These are phyloP conservation scores for Malassezia restricta DNA, from an alignment of 1,284 basidiomycete genomes.

Conservation along the genomic window DNA sequence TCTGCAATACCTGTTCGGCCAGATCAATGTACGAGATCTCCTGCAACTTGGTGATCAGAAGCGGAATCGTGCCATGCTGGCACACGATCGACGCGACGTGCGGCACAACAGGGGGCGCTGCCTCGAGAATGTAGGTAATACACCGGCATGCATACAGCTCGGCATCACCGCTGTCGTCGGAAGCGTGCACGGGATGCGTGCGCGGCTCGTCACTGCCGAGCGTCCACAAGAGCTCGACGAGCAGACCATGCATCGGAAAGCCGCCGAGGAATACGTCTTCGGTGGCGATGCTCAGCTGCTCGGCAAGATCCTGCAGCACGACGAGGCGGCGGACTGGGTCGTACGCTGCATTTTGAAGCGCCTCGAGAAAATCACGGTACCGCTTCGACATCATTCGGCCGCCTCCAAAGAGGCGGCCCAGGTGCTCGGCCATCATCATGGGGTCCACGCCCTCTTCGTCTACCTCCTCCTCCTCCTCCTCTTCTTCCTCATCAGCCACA, in stretches of 20 bases:
- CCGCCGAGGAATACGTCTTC: constrained; percentile 92
- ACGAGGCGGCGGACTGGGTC: constrained; percentile 61
- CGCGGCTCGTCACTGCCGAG: constrained; percentile 59
- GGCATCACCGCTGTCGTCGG: constrained; percentile 29
- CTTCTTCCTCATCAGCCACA: constrained; percentile 1
- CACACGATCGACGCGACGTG: constrained; percentile 38
- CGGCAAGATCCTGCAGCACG: constrained; percentile 85
- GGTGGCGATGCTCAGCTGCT: constrained; percentile 86
- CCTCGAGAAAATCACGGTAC: constrained; percentile 29
- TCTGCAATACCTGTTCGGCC: constrained; percentile 45
- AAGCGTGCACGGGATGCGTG: constrained; percentile 9
- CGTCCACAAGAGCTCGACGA: constrained; percentile 81
- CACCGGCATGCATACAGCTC: constrained; percentile 44
- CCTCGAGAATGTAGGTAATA: constrained; percentile 45
- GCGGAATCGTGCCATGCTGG: constrained; percentile 31
- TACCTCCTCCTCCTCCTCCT: constrained; percentile 8
- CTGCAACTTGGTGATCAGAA: constrained; percentile 38
- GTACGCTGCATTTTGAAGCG: constrained; percentile 22
- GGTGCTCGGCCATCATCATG: constrained; percentile 24
- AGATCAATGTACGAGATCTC: constrained; percentile 45
- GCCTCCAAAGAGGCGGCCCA: too few relatives aligned
- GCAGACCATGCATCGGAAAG: constrained; percentile 82
- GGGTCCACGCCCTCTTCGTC: constrained; percentile 34
- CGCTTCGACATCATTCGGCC: constrained; percentile 2
- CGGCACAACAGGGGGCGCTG: constrained; percentile 44